Conservation (phyloP, 331 rosid genomes). For the Quercus phellos region DNA sequence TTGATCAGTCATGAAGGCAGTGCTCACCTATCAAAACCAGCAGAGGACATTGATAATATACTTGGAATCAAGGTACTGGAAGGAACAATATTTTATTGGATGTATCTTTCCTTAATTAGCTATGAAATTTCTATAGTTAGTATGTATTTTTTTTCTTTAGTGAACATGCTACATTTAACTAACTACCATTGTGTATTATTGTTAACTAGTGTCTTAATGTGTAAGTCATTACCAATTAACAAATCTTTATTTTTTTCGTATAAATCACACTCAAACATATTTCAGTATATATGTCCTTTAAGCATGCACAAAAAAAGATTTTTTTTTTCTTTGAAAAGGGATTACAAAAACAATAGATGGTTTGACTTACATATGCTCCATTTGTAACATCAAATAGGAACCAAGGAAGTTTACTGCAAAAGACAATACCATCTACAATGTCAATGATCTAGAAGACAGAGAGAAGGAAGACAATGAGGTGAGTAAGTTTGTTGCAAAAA, state of each 20-base stretch:
- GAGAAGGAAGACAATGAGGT: slow-evolving; percentile 16
- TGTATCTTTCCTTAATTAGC: neutral
- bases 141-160: no score
- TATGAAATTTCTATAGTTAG: neutral
- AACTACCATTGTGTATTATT: neutral
- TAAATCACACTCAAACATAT: neutral
- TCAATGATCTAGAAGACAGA: slow-evolving; percentile 11
- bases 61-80: neutral
- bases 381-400: slow-evolving; percentile 26
- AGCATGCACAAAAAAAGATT: neutral
- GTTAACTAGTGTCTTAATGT: neutral
- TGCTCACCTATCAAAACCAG: neutral
- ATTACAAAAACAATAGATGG: neutral
- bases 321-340: neutral
- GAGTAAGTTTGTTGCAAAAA: slow-evolving; percentile 5
- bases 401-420: slow-evolving; percentile 22
- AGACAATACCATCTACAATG: neutral
- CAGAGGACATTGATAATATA: neutral
- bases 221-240: neutral
- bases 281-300: neutral
- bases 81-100: no score
- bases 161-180: neutral
- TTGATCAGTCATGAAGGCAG: neutral
- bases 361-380: neutral
- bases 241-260: neutral